A percentile compares a stretch with the other conserved stretches of the same genome.
Evolutionary conservation across 2,329 filamentous ascomycete species (phyloP).

Genomic region (Immersiporthe knoxdaviesiana): DNA sequence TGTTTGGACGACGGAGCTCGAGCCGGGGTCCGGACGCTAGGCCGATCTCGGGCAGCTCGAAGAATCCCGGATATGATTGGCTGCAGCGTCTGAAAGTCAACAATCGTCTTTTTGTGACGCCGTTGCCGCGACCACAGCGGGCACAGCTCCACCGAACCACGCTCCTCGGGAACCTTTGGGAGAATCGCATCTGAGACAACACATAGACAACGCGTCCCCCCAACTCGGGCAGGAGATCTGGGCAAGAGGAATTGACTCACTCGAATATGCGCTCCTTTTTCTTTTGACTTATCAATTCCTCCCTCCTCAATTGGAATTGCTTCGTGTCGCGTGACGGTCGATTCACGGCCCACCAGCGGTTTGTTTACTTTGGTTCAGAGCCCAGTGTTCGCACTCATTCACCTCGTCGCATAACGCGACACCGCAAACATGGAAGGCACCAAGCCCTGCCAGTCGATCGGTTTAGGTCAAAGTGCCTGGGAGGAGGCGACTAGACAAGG

Average conservation of each 20-base stretch:
- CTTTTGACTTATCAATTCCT: background rate
- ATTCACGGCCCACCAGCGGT: constrained; percentile 7
- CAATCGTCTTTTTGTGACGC: constrained; percentile 15
- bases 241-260: background rate
- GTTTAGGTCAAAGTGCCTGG: constrained; percentile 7
- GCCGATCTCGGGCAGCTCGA: background rate
- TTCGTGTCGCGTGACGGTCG: background rate
- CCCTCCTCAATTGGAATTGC: background rate
- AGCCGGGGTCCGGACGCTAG: background rate
- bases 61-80: constrained; percentile 23
- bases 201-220: background rate
- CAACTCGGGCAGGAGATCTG: background rate
- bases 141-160: background rate
- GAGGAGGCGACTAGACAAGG: background rate
- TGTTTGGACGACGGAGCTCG: background rate
- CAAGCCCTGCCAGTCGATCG: background rate
- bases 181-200: background rate
- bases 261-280: background rate
- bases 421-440: constrained; percentile 10
- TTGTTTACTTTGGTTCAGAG: constrained; percentile 16
- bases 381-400: constrained; percentile 1
- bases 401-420: constrained; percentile 11
- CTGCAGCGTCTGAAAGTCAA: constrained; percentile 27
- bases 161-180: background rate
- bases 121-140: constrained; percentile 20